phyloP scores from a whole-genome alignment of 495 filamentous ascomycete species.

The Penicillium maclennaniae region DNA sequence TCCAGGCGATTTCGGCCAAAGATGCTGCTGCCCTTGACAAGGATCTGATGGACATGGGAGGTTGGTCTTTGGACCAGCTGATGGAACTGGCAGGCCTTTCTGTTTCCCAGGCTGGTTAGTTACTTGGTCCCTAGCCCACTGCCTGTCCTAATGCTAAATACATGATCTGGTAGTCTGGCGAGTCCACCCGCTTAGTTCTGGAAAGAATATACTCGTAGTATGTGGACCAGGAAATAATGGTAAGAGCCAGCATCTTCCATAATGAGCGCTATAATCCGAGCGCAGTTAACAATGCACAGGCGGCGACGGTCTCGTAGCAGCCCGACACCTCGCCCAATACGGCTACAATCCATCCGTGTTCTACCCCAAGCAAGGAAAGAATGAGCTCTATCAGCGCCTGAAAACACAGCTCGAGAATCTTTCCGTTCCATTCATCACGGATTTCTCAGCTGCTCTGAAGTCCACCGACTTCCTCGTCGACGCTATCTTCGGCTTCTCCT shows the following conservation, averaged over 20 bases:
- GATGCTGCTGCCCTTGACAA: conserved; percentile 84
- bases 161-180: conserved; percentile 17
- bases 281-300: conserved; percentile 42
- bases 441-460: conserved; percentile 65
- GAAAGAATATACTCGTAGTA: conserved; percentile 75
- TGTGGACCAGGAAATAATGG: conserved; percentile 96
- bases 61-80: conserved; percentile 91
- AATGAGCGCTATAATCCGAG: background rate
- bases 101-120: conserved; percentile 81
- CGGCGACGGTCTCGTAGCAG: conserved; percentile 92
- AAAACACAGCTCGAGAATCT: conserved; percentile 79
- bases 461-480: conserved; percentile 79
- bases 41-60: conserved; percentile 90
- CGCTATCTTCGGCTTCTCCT: conserved; percentile 95
- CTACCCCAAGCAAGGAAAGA: conserved; percentile 87
- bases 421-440: conserved; percentile 76
- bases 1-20: conserved; percentile 78
- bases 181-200: conserved; percentile 70
- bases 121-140: background rate
- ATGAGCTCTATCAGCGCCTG: conserved; percentile 85
- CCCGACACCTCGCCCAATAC: conserved; percentile 90
- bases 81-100: conserved; percentile 96
- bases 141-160: background rate
- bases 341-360: conserved; percentile 87
- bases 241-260: conserved; percentile 30